Percentiles rank a stretch among this genome's conserved stretches.
Conservation (phyloP, 305 asterid genomes). For the Rubia balearica region DNA sequence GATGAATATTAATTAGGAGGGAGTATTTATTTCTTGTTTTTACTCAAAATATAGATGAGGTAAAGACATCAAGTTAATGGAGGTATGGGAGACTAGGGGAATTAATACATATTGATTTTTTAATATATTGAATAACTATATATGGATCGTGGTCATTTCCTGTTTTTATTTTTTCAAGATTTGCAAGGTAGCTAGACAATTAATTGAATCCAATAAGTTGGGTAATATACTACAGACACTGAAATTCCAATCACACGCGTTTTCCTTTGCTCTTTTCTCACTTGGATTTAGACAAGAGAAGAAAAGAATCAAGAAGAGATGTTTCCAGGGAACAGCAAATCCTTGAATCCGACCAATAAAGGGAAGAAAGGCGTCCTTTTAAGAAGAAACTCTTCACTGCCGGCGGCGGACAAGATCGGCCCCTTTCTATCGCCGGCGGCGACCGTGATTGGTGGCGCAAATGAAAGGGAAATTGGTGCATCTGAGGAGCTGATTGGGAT, state of each 20-base stretch:
- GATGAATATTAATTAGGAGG: too few relatives aligned
- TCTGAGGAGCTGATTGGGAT: constrained; percentile 43
- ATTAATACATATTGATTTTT: not conserved
- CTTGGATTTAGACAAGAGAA: constrained; percentile 6
- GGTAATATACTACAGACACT: not conserved
- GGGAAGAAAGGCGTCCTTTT: not conserved
- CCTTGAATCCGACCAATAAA: constrained; percentile 9
- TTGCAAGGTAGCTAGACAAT: not conserved
- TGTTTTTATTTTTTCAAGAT: not conserved
- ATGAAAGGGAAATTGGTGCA: not conserved
- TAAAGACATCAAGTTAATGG: not conserved
- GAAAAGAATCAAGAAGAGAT: constrained; percentile 13
- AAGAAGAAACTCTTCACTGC: not conserved
- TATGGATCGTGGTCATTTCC: not conserved
- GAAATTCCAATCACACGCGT: not conserved
- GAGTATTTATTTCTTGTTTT: too few relatives aligned
- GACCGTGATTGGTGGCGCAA: not conserved
- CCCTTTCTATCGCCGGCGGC: not conserved
- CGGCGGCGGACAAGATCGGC: constrained; percentile 9
- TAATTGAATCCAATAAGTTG: not conserved
- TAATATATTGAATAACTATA: not conserved
- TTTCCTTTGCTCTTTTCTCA: not conserved
- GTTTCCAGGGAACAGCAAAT: constrained; percentile 20
- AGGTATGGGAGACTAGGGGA: not conserved
- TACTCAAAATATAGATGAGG: not conserved